A percentile compares a stretch with the other conserved stretches of the same genome.
Evolutionary conservation across 192 early-diverging fungal species (phyloP).

Genomic region (Backusella australiensis): DNA sequence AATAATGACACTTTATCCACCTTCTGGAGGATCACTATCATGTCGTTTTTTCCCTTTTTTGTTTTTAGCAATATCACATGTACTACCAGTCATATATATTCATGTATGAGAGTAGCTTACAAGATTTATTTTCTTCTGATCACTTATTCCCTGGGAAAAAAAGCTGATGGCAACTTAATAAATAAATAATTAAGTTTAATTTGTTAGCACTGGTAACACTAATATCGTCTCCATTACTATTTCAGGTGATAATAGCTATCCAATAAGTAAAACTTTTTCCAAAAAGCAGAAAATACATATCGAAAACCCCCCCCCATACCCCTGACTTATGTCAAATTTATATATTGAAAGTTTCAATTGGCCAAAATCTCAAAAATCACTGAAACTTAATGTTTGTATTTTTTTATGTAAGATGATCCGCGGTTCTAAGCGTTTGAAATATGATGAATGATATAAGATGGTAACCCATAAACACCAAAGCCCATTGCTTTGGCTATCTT

Average conservation of each 20-base stretch:
- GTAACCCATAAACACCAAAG: slow-evolving; percentile 53
- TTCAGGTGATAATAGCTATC: not conserved
- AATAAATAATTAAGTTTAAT: too few species aligned
- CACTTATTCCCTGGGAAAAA: too few species aligned
- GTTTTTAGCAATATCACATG: too few species aligned
- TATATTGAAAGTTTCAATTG: not conserved
- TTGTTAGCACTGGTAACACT: not conserved
- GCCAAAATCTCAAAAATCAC: not conserved
- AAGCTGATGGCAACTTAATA: too few species aligned
- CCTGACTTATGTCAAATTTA: not conserved
- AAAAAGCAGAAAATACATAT: not conserved
- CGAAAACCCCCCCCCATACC: not conserved
- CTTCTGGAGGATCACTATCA: too few species aligned
- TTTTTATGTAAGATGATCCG: not conserved
- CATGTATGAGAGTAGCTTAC: too few species aligned
- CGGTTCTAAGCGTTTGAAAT: slow-evolving; percentile 19
- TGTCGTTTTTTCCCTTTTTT: too few species aligned
- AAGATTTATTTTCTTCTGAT: too few species aligned
- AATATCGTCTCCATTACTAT: not conserved
- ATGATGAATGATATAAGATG: slow-evolving; percentile 54
- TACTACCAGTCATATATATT: too few species aligned
- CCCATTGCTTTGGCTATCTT: slow-evolving; percentile 59
- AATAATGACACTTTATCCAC: too few species aligned
- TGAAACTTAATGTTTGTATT: not conserved
- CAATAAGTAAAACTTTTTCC: not conserved